These are phyloP conservation scores for Myxozyma udenii DNA, from an alignment of 805 yeast genomes.

Conservation along the genomic window DNA sequence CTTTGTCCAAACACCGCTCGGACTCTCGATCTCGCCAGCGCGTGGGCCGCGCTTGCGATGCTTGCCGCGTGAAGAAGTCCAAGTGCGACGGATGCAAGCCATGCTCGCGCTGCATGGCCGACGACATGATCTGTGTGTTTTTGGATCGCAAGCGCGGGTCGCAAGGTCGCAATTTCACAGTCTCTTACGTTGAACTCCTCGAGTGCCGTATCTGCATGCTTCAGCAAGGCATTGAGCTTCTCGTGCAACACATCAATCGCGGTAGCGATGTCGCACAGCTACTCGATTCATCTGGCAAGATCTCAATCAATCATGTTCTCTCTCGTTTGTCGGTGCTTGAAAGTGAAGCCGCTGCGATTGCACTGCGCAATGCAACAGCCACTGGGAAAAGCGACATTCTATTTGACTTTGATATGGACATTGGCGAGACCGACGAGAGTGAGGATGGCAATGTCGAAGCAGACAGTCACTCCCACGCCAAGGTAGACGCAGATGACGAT, in stretches of 20 bases:
- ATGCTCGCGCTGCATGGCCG: constrained; percentile 50
- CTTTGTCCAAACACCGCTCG: too few species aligned
- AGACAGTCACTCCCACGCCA: neutral
- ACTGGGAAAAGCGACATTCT: neutral
- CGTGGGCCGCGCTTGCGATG: constrained; percentile 52
- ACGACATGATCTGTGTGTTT: constrained; percentile 55
- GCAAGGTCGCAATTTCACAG: constrained; percentile 54
- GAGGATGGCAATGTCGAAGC: neutral
- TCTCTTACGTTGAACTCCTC: constrained; percentile 53
- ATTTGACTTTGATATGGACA: neutral
- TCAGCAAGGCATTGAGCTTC: constrained; percentile 26
- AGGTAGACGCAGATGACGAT: neutral
- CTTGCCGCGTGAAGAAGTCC: constrained; percentile 39
- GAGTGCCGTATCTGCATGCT: constrained; percentile 56
- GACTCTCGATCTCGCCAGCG: constrained; percentile 31
- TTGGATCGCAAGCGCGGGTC: constrained; percentile 48
- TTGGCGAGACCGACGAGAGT: neutral
- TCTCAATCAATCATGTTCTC: constrained; percentile 3
- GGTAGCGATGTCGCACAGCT: constrained; percentile 8
- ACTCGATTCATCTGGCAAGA: constrained; percentile 4
- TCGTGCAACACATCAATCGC: constrained; percentile 14
- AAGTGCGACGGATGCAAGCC: constrained; percentile 47
- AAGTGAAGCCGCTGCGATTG: neutral
- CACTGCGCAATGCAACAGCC: neutral
- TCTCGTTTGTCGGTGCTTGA: too few species aligned